phyloP scores from a whole-genome alignment of 257 asterid genomes.

The Coffea eugenioides region DNA sequence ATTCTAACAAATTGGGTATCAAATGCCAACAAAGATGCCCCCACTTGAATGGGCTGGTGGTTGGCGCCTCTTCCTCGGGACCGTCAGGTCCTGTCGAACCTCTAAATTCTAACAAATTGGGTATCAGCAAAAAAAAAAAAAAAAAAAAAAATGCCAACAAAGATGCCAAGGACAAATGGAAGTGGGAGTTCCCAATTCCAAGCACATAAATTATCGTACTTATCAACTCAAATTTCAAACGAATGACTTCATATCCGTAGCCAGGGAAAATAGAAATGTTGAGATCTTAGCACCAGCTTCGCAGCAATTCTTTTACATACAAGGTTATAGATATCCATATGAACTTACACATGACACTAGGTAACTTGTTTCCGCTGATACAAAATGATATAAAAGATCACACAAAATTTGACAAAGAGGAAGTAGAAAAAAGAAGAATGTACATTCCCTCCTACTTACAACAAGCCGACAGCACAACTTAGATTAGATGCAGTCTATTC shows the following conservation, averaged over 20 bases:
- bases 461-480: constrained; percentile 78
- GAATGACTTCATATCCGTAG: not conserved
- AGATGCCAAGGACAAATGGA: not conserved
- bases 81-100: no score
- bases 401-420: constrained; percentile 18
- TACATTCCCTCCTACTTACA: constrained; percentile 59
- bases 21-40: no score
- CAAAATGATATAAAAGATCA: not conserved
- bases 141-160: no score
- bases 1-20: no score
- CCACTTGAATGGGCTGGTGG: no score
- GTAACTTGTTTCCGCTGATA: constrained; percentile 4
- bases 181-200: not conserved
- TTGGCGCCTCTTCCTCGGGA: no score
- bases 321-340: not conserved
- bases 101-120: no score
- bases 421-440: constrained; percentile 40
- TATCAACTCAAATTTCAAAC: not conserved
- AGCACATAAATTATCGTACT: not conserved
- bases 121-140: no score
- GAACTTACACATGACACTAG: not conserved
- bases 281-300: not conserved
- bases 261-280: not conserved
- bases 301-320: constrained; percentile 3
- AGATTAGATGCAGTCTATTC: no score